Evolutionary conservation across 202 grass and related monocot genomes (phyloP), one percentile per base, ranked within the genome.

Genomic region (Setaria italica): DNA sequence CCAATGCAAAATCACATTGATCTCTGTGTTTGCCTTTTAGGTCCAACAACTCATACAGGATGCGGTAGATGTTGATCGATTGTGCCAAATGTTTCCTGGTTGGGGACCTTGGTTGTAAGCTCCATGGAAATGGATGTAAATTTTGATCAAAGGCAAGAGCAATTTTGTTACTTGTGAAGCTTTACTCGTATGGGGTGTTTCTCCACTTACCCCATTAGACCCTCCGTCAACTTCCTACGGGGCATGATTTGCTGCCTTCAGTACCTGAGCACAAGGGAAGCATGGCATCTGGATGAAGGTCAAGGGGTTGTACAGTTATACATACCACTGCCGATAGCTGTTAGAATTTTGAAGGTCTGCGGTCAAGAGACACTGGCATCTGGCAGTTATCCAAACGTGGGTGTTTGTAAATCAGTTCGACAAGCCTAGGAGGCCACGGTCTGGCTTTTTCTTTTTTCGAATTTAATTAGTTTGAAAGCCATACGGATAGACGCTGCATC

Each of bases 21-120:
- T 67, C 17, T 73, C 33, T 74, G 70, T 90, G 60, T 50, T 77
- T 74, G 82, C 50, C 65, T 77, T 84, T 69, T 48, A 96, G 93
- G 93, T 98, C 67, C 93, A 92, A 43, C 95, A 98, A 85, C 91
- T 95, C 42, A 95, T 95, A 89, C 93, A 98, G 77, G 93, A 98
- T 47, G 93, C 95, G 3, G 88, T 90, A 29, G 95, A 98, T 75
- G 72, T 68, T 20, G 93, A 98, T 30, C 93, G 91, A 20, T 78
- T 98, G 85, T 92, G 93, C 82, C 92, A 98, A 67, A 98, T 98
- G 95, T 98, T 98, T 87, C 95, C 95, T 15, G 95, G 95, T 70
- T 98, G 95, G 95, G 95, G 89, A 82, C 83, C 95, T 62, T 98
- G 95, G 95, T 85, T 93, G 79, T 97, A 82, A 84, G 34, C 50